Evolutionary conservation across 352 stramenopile species (phyloP).

Genomic region (Peronosclerospora sorghi): DNA sequence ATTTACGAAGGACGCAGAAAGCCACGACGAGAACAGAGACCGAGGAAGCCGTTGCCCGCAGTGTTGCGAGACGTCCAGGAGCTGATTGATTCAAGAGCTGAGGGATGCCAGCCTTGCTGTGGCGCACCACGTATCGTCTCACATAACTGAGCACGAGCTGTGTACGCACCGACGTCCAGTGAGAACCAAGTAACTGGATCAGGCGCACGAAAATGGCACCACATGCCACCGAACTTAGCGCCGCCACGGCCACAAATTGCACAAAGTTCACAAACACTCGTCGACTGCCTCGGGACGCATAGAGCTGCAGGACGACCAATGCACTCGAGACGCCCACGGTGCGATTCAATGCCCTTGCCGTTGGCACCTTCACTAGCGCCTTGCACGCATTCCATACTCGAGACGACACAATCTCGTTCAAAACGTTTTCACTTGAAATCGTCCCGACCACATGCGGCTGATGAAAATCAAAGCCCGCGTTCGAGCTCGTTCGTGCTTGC

Average conservation of each 20-base stretch:
- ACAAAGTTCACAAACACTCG: conserved; percentile 43
- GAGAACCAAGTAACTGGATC: conserved; percentile 33
- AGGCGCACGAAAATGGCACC: conserved; percentile 41
- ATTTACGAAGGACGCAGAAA: conserved; percentile 22
- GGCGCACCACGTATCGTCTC: conserved; percentile 30
- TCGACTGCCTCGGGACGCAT: conserved; percentile 51
- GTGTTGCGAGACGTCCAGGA: conserved; percentile 4
- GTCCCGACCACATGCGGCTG: conserved; percentile 17
- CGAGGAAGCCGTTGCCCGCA: conserved; percentile 19
- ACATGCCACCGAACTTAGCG: conserved; percentile 56
- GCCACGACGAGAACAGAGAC: conserved; percentile 20
- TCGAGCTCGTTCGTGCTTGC: conserved; percentile 14
- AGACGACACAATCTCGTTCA: conserved; percentile 55
- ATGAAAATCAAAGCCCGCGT: conserved; percentile 66
- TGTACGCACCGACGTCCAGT: conserved; percentile 14
- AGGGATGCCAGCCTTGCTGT: conserved; percentile 13
- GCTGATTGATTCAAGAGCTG: conserved; percentile 8
- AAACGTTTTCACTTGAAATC: conserved; percentile 31
- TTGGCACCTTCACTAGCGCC: conserved; percentile 50
- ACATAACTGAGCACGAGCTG: conserved; percentile 28
- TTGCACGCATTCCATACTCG: conserved; percentile 47
- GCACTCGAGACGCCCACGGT: conserved; percentile 60
- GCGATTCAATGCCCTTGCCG: conserved; percentile 43
- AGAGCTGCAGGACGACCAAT: conserved; percentile 64
- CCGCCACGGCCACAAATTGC: conserved; percentile 46